Evolutionary conservation across 208 protist species (phyloP).

Genomic region (Cochliopodium minus): DNA sequence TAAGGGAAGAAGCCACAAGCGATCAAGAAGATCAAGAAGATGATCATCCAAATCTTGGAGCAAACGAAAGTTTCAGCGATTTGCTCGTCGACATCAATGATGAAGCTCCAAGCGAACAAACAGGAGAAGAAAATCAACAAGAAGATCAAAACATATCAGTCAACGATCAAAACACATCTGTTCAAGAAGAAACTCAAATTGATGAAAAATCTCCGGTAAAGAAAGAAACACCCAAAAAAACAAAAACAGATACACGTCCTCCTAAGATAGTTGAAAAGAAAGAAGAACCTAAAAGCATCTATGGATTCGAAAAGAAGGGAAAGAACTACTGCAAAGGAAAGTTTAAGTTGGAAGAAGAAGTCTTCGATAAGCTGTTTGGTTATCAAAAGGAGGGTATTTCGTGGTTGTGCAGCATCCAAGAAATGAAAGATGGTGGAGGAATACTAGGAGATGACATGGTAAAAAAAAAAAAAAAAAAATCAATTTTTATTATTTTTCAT

Average conservation of each 20-base stretch:
- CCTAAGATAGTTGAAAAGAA: too few species aligned
- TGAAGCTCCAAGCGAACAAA: background rate
- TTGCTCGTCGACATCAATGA: background rate
- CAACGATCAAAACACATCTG: background rate
- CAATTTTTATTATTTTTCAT: conserved; percentile 26
- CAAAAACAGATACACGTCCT: too few species aligned
- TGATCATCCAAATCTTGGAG: too few species aligned
- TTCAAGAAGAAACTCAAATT: background rate
- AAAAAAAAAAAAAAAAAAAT: conserved; percentile 44
- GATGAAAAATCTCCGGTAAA: background rate
- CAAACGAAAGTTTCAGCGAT: background rate
- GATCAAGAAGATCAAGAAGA: background rate
- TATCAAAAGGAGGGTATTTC: conserved; percentile 63
- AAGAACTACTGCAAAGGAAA: background rate
- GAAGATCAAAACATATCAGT: background rate
- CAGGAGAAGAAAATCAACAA: background rate
- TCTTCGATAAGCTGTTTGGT: conserved; percentile 31
- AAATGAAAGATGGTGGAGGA: conserved; percentile 27
- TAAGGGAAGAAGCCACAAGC: too few species aligned
- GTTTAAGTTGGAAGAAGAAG: background rate
- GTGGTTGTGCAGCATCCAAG: conserved; percentile 30
- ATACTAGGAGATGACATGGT: conserved; percentile 74
- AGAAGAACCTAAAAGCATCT: too few species aligned
- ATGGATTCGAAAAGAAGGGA: too few species aligned
- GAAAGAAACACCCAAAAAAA: background rate